Evolutionary conservation across 2,329 filamentous ascomycete species (phyloP), one percentile per base, ranked within the genome.

Genomic region (Gaeumannomyces tritici): DNA sequence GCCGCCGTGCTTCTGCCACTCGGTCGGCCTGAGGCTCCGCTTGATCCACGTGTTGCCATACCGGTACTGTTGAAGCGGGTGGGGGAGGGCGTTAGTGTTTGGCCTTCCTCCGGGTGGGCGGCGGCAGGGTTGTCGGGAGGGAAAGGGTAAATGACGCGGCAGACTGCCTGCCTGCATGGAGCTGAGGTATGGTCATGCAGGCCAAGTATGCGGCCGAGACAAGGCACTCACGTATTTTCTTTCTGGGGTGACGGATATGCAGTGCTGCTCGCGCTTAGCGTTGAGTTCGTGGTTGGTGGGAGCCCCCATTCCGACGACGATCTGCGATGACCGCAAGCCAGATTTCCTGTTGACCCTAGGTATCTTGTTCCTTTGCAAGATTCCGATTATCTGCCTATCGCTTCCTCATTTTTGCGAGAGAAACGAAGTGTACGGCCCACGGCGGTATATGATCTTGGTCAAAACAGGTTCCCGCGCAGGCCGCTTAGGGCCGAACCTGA

Each of bases 21-120:
- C 72, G 27, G 26, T 62, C 2, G 70, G 69, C 13, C 71, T 68
- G 18, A 74, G 66, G 57, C 63, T 72, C 31, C 70, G 67, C 61
- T 74, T 75, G 62, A 73, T 69, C 55, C 70, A 73, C 29, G 66
- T 63, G 21, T 61, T 61, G n/a, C 64, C 70, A 31, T 64, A 64
- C 26, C 67, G 67, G 60, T 70, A 73, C 57, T 73, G 71, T 64
- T 4, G 21, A 60, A 7, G 27, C 55, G 54, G 5, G 21, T 31
- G 26, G 29, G 24, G 0, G 18, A n/a, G 26, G 8, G 8, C 24
- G 18, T 28, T 60, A 31, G 26, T 29, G 55, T 56, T 56, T 59
- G 57, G 35, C 18, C 57, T 59, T 59, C n/a, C 42, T 24, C 57
- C 15, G 57, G 29, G 5, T 12, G 8, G 11, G 1, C 18, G 59